Conservation (phyloP, 352 stramenopile species). For the Thraustochytrium striatum region DNA sequence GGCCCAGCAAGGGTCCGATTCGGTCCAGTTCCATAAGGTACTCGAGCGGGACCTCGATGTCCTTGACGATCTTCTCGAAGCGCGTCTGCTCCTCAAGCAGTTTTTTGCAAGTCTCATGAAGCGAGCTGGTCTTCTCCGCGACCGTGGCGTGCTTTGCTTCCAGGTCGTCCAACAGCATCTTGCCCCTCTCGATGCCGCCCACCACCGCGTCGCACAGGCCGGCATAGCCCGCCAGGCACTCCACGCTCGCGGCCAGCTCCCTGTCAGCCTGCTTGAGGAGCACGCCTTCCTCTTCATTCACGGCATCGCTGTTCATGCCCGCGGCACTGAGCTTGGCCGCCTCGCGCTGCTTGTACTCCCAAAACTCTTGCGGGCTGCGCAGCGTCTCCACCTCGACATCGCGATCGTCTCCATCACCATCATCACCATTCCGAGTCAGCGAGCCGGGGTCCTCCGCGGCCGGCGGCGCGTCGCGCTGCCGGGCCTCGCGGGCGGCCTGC, state of each 20-base stretch:
- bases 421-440: neutral
- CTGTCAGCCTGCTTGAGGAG: neutral
- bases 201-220: conserved; percentile 15
- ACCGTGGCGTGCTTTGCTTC: conserved; percentile 36
- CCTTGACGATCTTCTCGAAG: conserved; percentile 41
- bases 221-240: neutral
- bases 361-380: neutral
- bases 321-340: neutral
- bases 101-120: conserved; percentile 36
- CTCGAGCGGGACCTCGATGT: conserved; percentile 35
- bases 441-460: neutral
- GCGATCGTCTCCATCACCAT: neutral
- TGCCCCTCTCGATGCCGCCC: conserved; percentile 21
- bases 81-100: conserved; percentile 41
- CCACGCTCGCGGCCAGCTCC: neutral
- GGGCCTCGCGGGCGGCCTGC: neutral
- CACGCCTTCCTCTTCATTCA: no score
- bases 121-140: conserved; percentile 36
- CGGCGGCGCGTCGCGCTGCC: no score
- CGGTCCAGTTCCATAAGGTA: conserved; percentile 39
- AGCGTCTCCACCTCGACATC: neutral
- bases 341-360: neutral
- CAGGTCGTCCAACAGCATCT: conserved; percentile 17
- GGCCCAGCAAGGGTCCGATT: conserved; percentile 13
- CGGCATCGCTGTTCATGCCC: neutral